phyloP scores from a whole-genome alignment of 805 yeast species.

The Starmera quercuum region DNA sequence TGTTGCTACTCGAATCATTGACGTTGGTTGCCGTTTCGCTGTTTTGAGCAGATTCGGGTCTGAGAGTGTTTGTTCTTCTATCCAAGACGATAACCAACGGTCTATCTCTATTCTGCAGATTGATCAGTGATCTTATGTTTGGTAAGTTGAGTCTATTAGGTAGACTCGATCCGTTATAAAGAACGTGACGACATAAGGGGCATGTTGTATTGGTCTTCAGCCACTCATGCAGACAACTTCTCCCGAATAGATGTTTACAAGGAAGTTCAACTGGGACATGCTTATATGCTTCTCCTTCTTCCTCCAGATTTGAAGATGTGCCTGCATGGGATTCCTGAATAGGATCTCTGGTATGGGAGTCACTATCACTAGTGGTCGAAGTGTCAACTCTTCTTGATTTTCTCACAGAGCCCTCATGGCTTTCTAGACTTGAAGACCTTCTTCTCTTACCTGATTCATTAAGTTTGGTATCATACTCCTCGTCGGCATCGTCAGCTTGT shows the following conservation, averaged over 20 bases:
- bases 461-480: slow-evolving; percentile 7
- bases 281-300: slow-evolving; percentile 20
- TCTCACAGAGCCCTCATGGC: slow-evolving; percentile 17
- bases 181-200: slow-evolving; percentile 71
- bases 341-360: slow-evolving; percentile 5
- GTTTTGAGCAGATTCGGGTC: background rate
- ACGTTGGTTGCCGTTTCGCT: background rate
- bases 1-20: background rate
- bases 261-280: slow-evolving; percentile 74
- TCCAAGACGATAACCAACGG: slow-evolving; percentile 13
- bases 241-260: slow-evolving; percentile 83
- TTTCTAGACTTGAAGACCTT: background rate
- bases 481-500: slow-evolving; percentile 3
- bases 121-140: slow-evolving; percentile 7
- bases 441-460: slow-evolving; percentile 7
- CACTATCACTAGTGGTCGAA: slow-evolving; percentile 16
- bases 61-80: slow-evolving; percentile 12
- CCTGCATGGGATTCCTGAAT: background rate
- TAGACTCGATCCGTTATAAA: slow-evolving; percentile 10
- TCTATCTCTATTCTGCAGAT: slow-evolving; percentile 1
- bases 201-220: slow-evolving; percentile 65
- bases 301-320: slow-evolving; percentile 2
- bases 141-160: slow-evolving; percentile 17
- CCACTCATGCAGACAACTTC: slow-evolving; percentile 83
- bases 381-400: slow-evolving; percentile 17